A percentile compares a stretch with the other conserved stretches of the same genome.
Evolutionary conservation across 345 rosid species (phyloP).

Genomic region (Salix purpurea): DNA sequence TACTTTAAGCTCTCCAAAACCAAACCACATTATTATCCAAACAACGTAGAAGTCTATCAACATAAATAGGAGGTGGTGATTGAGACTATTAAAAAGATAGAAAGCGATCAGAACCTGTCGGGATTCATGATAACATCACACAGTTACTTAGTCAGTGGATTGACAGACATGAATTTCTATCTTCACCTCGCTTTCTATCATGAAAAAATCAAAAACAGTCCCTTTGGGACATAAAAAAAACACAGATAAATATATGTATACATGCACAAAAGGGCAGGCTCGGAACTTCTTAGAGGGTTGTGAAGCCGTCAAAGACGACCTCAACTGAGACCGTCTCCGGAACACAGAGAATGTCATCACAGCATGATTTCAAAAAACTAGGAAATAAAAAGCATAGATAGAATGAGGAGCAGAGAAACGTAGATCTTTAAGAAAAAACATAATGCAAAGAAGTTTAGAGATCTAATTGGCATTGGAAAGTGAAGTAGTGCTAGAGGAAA

Average conservation of each 20-base stretch:
- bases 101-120: conserved; percentile 58
- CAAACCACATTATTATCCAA: too few relatives aligned
- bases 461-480: not conserved
- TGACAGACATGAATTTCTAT: conserved; percentile 47
- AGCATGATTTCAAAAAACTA: not conserved
- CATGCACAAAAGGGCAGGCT: conserved; percentile 14
- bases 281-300: conserved; percentile 70
- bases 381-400: not conserved
- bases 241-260: not conserved
- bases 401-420: not conserved
- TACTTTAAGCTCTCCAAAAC: too few relatives aligned
- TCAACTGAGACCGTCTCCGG: conserved; percentile 27
- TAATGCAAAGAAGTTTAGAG: not conserved
- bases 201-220: not conserved
- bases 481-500: not conserved
- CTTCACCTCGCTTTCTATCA: conserved; percentile 40
- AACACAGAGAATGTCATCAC: conserved; percentile 37
- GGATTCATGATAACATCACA: conserved; percentile 49
- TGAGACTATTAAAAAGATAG: not conserved
- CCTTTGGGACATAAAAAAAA: too few relatives aligned
- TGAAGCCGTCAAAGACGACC: conserved; percentile 36
- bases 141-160: conserved; percentile 39
- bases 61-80: not conserved
- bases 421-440: accelerated
- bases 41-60: too few relatives aligned